A percentile compares a stretch with the other conserved stretches of the same genome.
Evolutionary conservation across 352 stramenopile species (phyloP).

Genomic region (Phytophthora citrophthora): DNA sequence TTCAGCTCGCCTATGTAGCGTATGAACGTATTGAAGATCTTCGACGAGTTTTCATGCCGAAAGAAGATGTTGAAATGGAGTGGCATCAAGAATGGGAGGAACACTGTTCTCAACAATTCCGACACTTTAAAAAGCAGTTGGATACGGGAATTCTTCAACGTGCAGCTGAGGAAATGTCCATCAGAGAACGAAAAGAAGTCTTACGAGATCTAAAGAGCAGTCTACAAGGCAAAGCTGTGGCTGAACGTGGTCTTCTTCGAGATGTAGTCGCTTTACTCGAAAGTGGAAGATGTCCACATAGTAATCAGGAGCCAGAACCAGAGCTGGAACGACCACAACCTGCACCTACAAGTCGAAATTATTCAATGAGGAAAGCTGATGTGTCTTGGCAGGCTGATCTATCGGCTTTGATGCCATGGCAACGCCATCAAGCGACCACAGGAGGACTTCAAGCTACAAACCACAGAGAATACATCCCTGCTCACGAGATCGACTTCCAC

Average conservation of each 20-base stretch:
- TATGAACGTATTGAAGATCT: constrained; percentile 14
- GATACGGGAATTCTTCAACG: background rate
- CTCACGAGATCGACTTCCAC: constrained; percentile 13
- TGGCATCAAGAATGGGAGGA: constrained; percentile 9
- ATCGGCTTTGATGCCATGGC: constrained; percentile 3
- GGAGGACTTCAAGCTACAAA: background rate
- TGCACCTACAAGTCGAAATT: background rate
- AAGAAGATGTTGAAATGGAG: background rate
- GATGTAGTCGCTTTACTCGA: background rate
- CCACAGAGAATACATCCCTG: constrained; percentile 21
- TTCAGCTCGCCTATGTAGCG: constrained; percentile 1
- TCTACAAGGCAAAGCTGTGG: background rate
- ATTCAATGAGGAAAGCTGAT: background rate
- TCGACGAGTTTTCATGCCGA: background rate
- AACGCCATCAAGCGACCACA: background rate
- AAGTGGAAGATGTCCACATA: background rate
- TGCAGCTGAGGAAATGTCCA: background rate
- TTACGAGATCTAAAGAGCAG: background rate
- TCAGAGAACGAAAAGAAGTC: background rate
- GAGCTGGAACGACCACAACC: constrained; percentile 2
- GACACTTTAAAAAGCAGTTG: background rate
- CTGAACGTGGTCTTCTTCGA: background rate
- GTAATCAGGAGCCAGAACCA: constrained; percentile 12
- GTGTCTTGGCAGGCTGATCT: constrained; percentile 6
- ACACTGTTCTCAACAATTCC: constrained; percentile 1